Evolutionary conservation across 148 eudicot genomes (phyloP), one percentile per base, ranked within the genome.

Genomic region (Fagopyrum homotropicum): DNA sequence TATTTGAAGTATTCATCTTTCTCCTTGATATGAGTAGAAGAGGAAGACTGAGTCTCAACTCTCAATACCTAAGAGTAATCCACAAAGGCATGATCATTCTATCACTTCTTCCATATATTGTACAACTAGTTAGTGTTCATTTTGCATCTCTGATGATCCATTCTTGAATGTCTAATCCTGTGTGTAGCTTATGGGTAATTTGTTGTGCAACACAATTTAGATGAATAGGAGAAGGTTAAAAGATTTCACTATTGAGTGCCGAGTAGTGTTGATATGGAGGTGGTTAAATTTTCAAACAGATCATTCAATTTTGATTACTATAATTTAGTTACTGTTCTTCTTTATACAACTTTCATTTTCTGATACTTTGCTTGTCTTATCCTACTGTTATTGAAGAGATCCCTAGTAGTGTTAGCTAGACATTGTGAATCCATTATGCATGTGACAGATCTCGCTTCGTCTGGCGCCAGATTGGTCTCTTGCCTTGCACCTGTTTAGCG

Each of bases 271-370:
- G 46, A 66, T 66, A 66, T 66, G 71, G 47, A 66, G 9, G 47
- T 66, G 9, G 47, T 66, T 66, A 40, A 66, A 40, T 66, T 35
- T 35, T 14, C 71, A 66, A 66, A 66, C 47, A 15, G 9, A 6
- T 66, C 9, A 40, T 66, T 66, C 71, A 66, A 66, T 66, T 66
- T 66, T 66, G 71, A 43, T 66, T 30, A 29, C 69, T 63, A 57
- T 17, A 57, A 49, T 49, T 6, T 7, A 19, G 30, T 6, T 57
- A 57, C 7, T 48, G 2, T 0, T 19, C 9, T 7, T 61, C 44
- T 61, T 26, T 61, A 30, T 29, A 61, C 69, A 29, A 4, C 30
- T 29, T 61, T 9, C 10, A 15, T 61, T 61, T 30, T 59, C 11
- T 59, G 40, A 22, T 22, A 59, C 52, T 49, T 19, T 6, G 19